Base-by-base conservation (phyloP, 306 rosid species). In the Prunus fruticosa region DNA sequence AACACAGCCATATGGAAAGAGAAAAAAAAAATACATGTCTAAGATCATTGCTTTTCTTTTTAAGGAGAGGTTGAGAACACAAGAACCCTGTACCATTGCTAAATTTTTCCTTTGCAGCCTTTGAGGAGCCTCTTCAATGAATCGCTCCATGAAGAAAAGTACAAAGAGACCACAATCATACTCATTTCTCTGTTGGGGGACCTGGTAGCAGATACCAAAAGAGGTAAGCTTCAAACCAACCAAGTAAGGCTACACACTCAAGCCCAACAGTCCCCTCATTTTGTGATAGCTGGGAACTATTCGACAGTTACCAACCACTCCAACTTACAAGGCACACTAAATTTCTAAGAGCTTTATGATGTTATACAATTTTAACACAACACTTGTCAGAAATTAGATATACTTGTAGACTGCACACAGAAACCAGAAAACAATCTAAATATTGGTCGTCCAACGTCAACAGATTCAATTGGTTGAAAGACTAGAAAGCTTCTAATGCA, bases 121-220 rank as follows among this genome's bases (percentile, higher is more conserved):
- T 73, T 81, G 77, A 0, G 97, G 97, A 22, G 97, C 93, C 78
- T 86, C 91, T 71, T 87, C 92, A 41, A 95, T 90, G 81, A 92
- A 95, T 67, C 97, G 97, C 75, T 90, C 74, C 80, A 95, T 95
- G 84, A 92, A 95, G 82, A 79, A 89, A 34, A 95, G 84, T 27
- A 95, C 99, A 76, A 95, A 95, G 58, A 91, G 91, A 76, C 99
- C 99, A 76, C 99, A 95, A 49, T 95, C 99, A 82, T 74, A 95
- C 43, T 92, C 97, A 57, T 95, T 95, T 87, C 83, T 88, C 82
- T 95, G 97, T 82, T 92, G 99, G 11, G 99, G 99, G 69, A 95
- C 99, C 99, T 95, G 93, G 77, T 75, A 77, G 43, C 57, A 80
- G 49, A 81, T 67, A 68, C 64, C 18, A 65, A 43, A 81, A 58